Evolutionary conservation across 2,329 filamentous ascomycete genomes (phyloP).

Genomic region (Trematosphaeria pertusa): DNA sequence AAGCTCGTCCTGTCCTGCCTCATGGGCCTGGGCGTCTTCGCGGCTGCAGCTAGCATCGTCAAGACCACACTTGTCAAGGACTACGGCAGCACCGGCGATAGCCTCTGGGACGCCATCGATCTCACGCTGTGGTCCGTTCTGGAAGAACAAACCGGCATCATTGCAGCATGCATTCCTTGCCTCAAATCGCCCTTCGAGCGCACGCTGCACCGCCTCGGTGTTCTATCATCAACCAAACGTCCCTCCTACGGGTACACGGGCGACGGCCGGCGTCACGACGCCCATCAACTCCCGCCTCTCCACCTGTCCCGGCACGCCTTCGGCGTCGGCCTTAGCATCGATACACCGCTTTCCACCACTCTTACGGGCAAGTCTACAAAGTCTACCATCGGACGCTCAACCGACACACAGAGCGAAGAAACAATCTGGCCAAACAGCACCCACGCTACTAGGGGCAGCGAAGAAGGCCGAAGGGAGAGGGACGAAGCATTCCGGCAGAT

Average conservation of each 20-base stretch:
- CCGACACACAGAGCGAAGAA: constrained; percentile 4
- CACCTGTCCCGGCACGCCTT: not conserved
- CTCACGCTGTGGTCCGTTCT: constrained; percentile 31
- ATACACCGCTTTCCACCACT: not conserved
- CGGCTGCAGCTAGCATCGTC: constrained; percentile 24
- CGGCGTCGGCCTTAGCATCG: not conserved
- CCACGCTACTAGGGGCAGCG: not conserved
- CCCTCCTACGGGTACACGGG: not conserved
- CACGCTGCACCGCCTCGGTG: constrained; percentile 18
- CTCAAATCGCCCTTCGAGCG: constrained; percentile 27
- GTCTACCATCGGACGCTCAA: constrained; percentile 2
- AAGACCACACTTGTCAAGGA: constrained; percentile 23
- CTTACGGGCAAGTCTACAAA: not conserved
- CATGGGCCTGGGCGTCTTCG: constrained; percentile 30
- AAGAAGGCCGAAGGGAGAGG: not conserved
- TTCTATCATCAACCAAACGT: not conserved
- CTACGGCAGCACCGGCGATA: constrained; percentile 21
- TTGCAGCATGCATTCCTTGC: constrained; percentile 32
- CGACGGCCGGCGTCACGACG: not conserved
- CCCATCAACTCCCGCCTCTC: constrained; percentile 4
- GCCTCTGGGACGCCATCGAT: constrained; percentile 19
- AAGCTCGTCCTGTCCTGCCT: constrained; percentile 22
- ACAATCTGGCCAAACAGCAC: constrained; percentile 9
- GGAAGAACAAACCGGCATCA: constrained; percentile 29
- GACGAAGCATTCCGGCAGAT: constrained; percentile 1